Percentiles rank a stretch among this genome's conserved stretches.
Evolutionary conservation across 2,329 filamentous ascomycete genomes (phyloP).

Genomic region (Neofusicoccum sp.): DNA sequence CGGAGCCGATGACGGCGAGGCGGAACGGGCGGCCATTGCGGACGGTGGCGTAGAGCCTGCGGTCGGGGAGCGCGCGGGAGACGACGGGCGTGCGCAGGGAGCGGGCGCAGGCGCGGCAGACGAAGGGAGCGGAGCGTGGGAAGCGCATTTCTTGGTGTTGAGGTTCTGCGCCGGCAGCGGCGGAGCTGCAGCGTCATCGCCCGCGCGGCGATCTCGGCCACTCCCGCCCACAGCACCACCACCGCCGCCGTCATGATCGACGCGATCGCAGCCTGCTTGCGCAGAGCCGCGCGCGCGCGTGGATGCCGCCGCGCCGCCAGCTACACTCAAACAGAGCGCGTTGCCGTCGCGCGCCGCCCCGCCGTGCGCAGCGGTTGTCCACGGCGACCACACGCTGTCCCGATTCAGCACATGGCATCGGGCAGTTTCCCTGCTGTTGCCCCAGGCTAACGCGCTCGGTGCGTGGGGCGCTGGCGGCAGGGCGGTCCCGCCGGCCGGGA

Average conservation of each 20-base stretch:
- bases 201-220: constrained; percentile 1
- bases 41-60: constrained; percentile 9
- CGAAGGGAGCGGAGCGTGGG: constrained; percentile 1
- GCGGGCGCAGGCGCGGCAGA: constrained; percentile 11
- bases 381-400: neutral
- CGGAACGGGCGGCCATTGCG: constrained; percentile 56
- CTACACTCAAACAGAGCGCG: neutral
- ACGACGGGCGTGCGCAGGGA: neutral
- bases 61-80: neutral
- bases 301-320: neutral
- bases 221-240: constrained; percentile 7
- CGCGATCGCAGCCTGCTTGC: neutral
- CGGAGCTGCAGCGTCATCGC: neutral
- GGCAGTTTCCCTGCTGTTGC: too few relatives aligned
- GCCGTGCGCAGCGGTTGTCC: neutral
- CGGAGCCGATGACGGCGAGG: constrained; percentile 86
- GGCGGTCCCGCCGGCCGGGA: constrained; percentile 2
- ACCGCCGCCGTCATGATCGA: constrained; percentile 3
- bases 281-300: neutral
- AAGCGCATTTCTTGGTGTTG: constrained; percentile 9
- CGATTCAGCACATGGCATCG: neutral
- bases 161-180: neutral
- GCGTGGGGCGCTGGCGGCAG: neutral
- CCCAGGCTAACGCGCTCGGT: constrained; percentile 2
- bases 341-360: neutral